Evolutionary conservation across 129 eudicot species (phyloP).

Genomic region (Heracleum sosnowskyi): DNA sequence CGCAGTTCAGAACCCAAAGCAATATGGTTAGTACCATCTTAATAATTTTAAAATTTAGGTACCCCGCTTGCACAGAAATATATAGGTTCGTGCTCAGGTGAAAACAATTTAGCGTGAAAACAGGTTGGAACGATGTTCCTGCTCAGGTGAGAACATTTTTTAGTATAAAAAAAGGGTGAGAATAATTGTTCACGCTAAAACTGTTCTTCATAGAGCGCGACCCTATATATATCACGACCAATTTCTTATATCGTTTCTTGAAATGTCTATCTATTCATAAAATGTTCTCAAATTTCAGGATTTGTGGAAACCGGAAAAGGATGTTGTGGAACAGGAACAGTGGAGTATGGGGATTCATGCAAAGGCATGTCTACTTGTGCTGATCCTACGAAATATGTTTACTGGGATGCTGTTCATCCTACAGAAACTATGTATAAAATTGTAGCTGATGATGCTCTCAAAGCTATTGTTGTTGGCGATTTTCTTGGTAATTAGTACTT

Average conservation of each 20-base stretch:
- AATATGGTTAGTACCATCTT: conserved; percentile 35
- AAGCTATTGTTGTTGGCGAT: not conserved
- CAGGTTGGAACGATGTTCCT: not conserved
- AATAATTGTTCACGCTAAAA: not conserved
- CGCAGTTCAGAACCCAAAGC: conserved; percentile 37
- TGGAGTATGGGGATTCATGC: conserved; percentile 48
- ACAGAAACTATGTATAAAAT: conserved; percentile 22
- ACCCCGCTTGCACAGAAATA: not conserved
- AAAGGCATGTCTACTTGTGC: conserved; percentile 39
- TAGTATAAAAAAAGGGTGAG: not conserved
- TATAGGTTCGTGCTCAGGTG: not conserved
- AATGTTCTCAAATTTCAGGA: conserved; percentile 23
- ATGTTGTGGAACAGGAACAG: conserved; percentile 60
- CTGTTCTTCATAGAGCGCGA: too few relatives aligned
- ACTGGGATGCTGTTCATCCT: conserved; percentile 71
- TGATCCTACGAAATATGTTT: conserved; percentile 38
- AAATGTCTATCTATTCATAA: not conserved
- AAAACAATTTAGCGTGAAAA: not conserved
- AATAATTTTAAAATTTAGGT: not conserved
- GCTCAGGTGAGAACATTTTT: not conserved
- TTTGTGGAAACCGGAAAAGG: conserved; percentile 50
- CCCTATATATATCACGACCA: too few relatives aligned
- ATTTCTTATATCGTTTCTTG: too few relatives aligned
- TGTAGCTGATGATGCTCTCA: not conserved
- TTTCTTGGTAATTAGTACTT: not conserved